phyloP scores from a whole-genome alignment of 768 basidiomycete genomes.

The Tephrocybe rancida region DNA sequence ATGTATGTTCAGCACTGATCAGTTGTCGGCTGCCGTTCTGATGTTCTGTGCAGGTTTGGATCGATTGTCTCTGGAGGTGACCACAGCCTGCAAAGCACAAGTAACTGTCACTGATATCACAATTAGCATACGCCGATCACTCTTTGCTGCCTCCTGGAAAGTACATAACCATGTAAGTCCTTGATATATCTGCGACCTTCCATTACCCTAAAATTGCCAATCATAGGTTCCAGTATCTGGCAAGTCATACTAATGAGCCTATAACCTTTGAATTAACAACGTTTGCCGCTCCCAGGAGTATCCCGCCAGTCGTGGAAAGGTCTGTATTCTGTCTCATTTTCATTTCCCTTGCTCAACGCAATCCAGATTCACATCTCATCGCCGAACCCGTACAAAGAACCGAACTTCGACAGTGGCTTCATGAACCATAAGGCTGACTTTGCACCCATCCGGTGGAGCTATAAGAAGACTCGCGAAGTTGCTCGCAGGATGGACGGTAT shows the following conservation, averaged over 20 bases:
- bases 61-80: slow-evolving; percentile 67
- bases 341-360: not conserved
- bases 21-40: not conserved
- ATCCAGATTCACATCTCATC: slow-evolving; percentile 63
- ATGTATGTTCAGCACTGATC: slow-evolving; percentile 57
- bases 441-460: slow-evolving; percentile 75
- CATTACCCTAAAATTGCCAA: not conserved
- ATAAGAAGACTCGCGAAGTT: slow-evolving; percentile 75
- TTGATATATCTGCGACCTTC: no score
- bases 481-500: slow-evolving; percentile 72
- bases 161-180: slow-evolving; percentile 61
- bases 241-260: slow-evolving; percentile 15
- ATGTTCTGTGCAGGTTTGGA: slow-evolving; percentile 54
- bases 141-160: slow-evolving; percentile 70
- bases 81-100: no score
- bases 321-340: slow-evolving; percentile 16
- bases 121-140: slow-evolving; percentile 72
- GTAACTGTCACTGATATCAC: not conserved
- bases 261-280: not conserved
- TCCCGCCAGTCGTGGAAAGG: slow-evolving; percentile 73
- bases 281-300: slow-evolving; percentile 48
- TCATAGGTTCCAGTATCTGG: slow-evolving; percentile 64
- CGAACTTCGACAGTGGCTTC: slow-evolving; percentile 74
- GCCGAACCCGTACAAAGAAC: slow-evolving; percentile 61
- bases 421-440: slow-evolving; percentile 81